Percentiles rank a stretch among this genome's conserved stretches.
Evolutionary conservation across 129 eudicot genomes (phyloP).

Genomic region (Pulicaria dysenterica): DNA sequence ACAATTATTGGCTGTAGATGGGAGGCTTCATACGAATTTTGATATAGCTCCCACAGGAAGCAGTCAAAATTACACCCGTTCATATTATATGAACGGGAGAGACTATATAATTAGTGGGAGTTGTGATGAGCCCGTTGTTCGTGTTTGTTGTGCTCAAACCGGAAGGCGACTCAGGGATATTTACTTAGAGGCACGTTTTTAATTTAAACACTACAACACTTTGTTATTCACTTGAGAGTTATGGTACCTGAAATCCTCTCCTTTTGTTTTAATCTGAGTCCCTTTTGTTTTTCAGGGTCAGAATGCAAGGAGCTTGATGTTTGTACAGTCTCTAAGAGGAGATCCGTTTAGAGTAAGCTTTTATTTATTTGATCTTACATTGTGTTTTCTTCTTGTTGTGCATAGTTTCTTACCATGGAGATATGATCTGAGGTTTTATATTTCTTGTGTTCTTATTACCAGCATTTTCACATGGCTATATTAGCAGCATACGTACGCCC

Average conservation of each 20-base stretch:
- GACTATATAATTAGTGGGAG: slow-evolving; percentile 89
- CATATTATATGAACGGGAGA: slow-evolving; percentile 92
- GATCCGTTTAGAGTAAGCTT: slow-evolving; percentile 81
- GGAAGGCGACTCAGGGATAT: slow-evolving; percentile 81
- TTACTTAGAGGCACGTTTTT: slow-evolving; percentile 57
- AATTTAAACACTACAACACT: neutral
- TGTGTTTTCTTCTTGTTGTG: neutral
- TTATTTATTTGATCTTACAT: neutral
- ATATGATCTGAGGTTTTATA: neutral
- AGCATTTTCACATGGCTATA: slow-evolving; percentile 89
- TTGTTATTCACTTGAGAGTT: neutral
- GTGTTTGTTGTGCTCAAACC: slow-evolving; percentile 86
- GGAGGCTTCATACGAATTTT: slow-evolving; percentile 69
- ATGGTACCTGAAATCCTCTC: neutral
- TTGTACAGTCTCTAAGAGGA: slow-evolving; percentile 88
- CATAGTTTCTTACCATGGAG: neutral
- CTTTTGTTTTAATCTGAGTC: neutral
- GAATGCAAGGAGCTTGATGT: slow-evolving; percentile 52
- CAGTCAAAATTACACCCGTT: slow-evolving; percentile 74
- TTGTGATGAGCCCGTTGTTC: slow-evolving; percentile 70
- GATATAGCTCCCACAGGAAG: slow-evolving; percentile 79
- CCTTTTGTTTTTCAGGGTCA: slow-evolving; percentile 52
- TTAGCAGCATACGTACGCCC: slow-evolving; percentile 71
- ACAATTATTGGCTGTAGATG: slow-evolving; percentile 84
- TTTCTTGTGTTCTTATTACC: slow-evolving; percentile 19